Evolutionary conservation across 441 rosid species (phyloP).

Genomic region (Adansonia rubrostipa): DNA sequence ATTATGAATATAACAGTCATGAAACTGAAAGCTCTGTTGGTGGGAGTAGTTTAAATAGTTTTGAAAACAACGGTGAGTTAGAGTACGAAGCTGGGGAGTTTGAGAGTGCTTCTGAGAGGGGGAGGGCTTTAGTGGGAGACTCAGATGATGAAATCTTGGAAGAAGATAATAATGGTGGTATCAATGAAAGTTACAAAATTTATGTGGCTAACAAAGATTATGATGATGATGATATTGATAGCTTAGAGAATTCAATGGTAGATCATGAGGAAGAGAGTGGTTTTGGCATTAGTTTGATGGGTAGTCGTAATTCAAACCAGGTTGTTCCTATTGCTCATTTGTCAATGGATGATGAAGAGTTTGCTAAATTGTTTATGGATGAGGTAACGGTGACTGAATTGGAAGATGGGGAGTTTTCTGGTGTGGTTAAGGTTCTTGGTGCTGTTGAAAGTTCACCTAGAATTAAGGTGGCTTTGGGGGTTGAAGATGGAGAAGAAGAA

Average conservation of each 20-base stretch:
- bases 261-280: slow-evolving; percentile 44
- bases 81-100: slow-evolving; percentile 41
- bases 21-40: slow-evolving; percentile 29
- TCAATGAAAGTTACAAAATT: slow-evolving; percentile 31
- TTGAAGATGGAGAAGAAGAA: slow-evolving; percentile 37
- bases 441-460: slow-evolving; percentile 35
- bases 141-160: slow-evolving; percentile 38
- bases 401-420: slow-evolving; percentile 36
- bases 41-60: slow-evolving; percentile 31
- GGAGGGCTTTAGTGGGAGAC: slow-evolving; percentile 30
- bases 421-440: slow-evolving; percentile 35
- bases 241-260: slow-evolving; percentile 34
- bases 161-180: slow-evolving; percentile 30
- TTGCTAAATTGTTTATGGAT: slow-evolving; percentile 34
- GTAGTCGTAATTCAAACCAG: background rate
- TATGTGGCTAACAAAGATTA: slow-evolving; percentile 30
- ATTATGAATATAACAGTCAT: slow-evolving; percentile 36
- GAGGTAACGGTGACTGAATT: slow-evolving; percentile 3
- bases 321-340: slow-evolving; percentile 61
- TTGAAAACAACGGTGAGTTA: slow-evolving; percentile 32
- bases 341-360: slow-evolving; percentile 66
- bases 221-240: slow-evolving; percentile 34
- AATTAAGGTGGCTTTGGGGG: slow-evolving; percentile 28
- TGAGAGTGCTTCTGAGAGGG: slow-evolving; percentile 42
- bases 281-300: slow-evolving; percentile 30